Percentiles rank a stretch among this genome's conserved stretches.
phyloP scores from a whole-genome alignment of 2,329 filamentous ascomycete species.

The Colletotrichum sp. region DNA sequence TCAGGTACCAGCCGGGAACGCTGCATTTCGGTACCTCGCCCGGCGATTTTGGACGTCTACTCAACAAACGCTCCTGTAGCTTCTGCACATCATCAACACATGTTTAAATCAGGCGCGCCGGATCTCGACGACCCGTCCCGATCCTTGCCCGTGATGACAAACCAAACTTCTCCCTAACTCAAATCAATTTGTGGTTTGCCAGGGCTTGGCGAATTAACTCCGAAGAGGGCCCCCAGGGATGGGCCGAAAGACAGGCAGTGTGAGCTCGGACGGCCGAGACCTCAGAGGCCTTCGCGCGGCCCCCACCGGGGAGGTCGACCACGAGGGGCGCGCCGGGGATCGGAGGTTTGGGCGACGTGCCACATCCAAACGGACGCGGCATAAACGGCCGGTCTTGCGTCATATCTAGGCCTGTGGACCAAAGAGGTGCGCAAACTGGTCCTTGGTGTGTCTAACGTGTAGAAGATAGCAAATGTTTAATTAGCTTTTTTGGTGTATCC shows the following conservation, averaged over 20 bases:
- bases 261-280: slow-evolving; percentile 17
- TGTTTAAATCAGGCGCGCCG: not conserved
- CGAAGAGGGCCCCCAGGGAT: not conserved
- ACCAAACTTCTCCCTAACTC: not conserved
- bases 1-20: not conserved
- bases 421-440: slow-evolving; percentile 4
- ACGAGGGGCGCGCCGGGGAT: not conserved
- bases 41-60: not conserved
- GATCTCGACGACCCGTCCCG: not conserved
- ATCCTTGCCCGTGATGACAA: slow-evolving; percentile 4
- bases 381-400: slow-evolving; percentile 18
- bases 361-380: slow-evolving; percentile 8
- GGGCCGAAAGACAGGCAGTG: not conserved
- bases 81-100: not conserved
- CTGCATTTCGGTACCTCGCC: not conserved
- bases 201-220: not conserved
- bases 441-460: not conserved
- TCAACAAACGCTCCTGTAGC: not conserved
- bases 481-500: not conserved
- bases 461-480: not conserved
- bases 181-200: not conserved
- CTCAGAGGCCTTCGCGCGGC: not conserved
- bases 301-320: not conserved
- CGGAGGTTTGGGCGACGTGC: not conserved
- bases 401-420: slow-evolving; percentile 6